These are phyloP conservation scores for Fraxinus americana DNA, from an alignment of 257 asterid species.

Conservation along the genomic window DNA sequence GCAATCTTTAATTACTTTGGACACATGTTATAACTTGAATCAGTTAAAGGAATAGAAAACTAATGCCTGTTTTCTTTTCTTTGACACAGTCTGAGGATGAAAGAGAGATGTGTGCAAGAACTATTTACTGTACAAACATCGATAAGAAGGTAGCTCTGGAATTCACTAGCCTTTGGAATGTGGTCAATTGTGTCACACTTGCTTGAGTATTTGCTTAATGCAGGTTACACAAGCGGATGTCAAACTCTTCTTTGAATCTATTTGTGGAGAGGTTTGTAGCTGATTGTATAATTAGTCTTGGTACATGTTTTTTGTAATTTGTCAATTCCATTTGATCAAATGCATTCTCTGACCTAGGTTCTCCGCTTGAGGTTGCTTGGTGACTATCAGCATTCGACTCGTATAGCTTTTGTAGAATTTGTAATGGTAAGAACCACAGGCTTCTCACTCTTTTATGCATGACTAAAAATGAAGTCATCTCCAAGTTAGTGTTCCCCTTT, in stretches of 20 bases:
- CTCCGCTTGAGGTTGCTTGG: constrained; percentile 95
- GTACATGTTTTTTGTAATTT: constrained; percentile 13
- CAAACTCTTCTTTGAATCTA: constrained; percentile 67
- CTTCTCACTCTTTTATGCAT: not conserved
- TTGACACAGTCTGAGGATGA: constrained; percentile 72
- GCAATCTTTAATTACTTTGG: constrained; percentile 3
- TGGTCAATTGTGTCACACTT: not conserved
- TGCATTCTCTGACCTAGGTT: constrained; percentile 66
- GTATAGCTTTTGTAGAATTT: constrained; percentile 97
- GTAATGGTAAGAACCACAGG: constrained; percentile 69
- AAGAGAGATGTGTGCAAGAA: constrained; percentile 89
- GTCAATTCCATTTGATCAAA: constrained; percentile 20
- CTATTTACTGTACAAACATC: constrained; percentile 78
- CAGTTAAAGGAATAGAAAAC: constrained; percentile 8
- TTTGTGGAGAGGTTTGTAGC: constrained; percentile 68
- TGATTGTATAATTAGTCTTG: constrained; percentile 25
- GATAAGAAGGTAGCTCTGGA: constrained; percentile 63
- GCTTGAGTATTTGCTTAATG: constrained; percentile 24
- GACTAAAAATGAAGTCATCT: no score
- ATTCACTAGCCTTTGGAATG: not conserved
- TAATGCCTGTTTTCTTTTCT: constrained; percentile 17
- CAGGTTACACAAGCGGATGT: constrained; percentile 79
- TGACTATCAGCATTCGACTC: constrained; percentile 89
- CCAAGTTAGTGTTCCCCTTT: no score
- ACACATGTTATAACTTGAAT: not conserved